Percentiles rank a stretch among this genome's conserved stretches.
Conservation (phyloP, 441 rosid genomes). For the Bruguiera hainesii region DNA sequence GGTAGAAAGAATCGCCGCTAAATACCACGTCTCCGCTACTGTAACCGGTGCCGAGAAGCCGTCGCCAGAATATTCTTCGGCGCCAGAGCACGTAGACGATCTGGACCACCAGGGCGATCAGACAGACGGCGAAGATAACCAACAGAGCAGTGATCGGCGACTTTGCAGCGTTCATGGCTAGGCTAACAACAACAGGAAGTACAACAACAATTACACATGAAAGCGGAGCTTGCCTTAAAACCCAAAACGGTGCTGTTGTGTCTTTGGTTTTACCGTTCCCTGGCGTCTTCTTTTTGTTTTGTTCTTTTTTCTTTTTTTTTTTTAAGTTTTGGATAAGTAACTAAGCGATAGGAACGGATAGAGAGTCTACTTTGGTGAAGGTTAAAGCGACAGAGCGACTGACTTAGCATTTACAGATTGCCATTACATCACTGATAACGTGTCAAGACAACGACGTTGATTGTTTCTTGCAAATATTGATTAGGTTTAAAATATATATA, state of each 20-base stretch:
- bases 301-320: no score
- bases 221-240: no score
- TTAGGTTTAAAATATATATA: neutral
- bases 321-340: no score
- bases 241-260: no score
- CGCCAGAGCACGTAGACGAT: constrained; percentile 51
- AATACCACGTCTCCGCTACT: constrained; percentile 15
- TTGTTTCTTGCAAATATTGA: constrained; percentile 4
- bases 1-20: constrained; percentile 8
- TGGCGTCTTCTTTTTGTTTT: no score
- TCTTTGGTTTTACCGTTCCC: no score
- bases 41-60: neutral
- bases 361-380: no score
- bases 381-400: no score
- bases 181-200: neutral
- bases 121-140: constrained; percentile 35
- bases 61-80: constrained; percentile 18
- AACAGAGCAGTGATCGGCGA: constrained; percentile 38
- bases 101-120: constrained; percentile 36
- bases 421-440: neutral
- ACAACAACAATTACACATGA: no score
- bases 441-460: neutral
- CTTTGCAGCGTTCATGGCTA: constrained; percentile 34
- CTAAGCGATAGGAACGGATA: no score
- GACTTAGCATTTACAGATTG: no score